Evolutionary conservation across 2,329 filamentous ascomycete genomes (phyloP).

Genomic region (Alternaria hordeiaustralica): DNA sequence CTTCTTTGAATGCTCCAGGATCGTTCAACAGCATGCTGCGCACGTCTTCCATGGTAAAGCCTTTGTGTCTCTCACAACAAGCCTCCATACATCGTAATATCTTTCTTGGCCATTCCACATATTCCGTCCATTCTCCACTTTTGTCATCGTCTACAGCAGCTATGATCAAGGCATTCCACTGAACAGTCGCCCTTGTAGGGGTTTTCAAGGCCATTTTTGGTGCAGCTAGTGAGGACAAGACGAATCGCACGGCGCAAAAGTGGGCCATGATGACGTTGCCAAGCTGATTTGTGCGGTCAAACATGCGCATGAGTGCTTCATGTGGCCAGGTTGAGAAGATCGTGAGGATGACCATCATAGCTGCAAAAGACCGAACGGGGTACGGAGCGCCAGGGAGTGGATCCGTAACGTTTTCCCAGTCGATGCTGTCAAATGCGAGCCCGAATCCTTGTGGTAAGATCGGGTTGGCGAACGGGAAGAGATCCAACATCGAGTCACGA

Average conservation of each 20-base stretch:
- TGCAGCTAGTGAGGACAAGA: conserved; percentile 20
- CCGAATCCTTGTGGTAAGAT: conserved; percentile 5
- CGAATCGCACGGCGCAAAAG: conserved; percentile 21
- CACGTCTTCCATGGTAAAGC: conserved; percentile 16
- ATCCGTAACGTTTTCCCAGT: conserved; percentile 12
- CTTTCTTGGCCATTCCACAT: conserved; percentile 43
- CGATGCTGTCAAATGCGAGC: conserved; percentile 6
- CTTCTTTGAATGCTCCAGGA: conserved; percentile 52
- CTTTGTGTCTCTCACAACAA: conserved; percentile 12
- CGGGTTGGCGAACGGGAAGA: conserved; percentile 10
- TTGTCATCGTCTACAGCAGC: conserved; percentile 34
- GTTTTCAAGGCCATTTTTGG: conserved; percentile 14
- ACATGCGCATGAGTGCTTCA: conserved; percentile 19
- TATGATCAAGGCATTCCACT: conserved; percentile 50
- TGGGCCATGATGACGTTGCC: conserved; percentile 25
- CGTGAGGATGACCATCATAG: conserved; percentile 20
- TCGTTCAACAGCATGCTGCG: conserved; percentile 22
- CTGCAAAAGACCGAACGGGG: conserved; percentile 17
- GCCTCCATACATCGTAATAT: conserved; percentile 18
- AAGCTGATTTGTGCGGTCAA: conserved; percentile 20
- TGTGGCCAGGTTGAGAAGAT: conserved; percentile 30
- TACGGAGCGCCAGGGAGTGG: conserved; percentile 5
- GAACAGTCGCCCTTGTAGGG: conserved; percentile 29
- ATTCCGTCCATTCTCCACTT: conserved; percentile 38
- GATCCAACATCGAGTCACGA: background rate